Conservation (phyloP, 148 eudicot genomes). For the Vaccinium macrocarpon region DNA sequence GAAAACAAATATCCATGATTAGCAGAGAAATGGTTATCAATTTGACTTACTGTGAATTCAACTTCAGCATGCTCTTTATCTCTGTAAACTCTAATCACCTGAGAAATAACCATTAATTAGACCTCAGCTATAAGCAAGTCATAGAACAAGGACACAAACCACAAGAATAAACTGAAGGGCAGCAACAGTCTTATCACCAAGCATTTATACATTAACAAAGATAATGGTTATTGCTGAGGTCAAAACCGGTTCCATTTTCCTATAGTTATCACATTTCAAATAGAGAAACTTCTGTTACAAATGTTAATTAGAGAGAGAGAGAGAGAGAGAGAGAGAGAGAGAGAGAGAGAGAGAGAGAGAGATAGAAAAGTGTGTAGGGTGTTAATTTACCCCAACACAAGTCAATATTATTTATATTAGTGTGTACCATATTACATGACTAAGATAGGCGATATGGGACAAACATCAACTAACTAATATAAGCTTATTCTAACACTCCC, state of each 20-base stretch:
- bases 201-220: not conserved
- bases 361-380: too few species aligned
- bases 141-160: not conserved
- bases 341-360: too few species aligned
- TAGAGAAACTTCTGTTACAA: not conserved
- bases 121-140: slow-evolving; percentile 7
- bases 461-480: too few species aligned
- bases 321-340: too few species aligned
- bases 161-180: not conserved
- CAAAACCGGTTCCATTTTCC: not conserved
- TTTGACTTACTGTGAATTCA: slow-evolving; percentile 65
- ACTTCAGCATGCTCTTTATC: slow-evolving; percentile 84
- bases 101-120: slow-evolving; percentile 15
- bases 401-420: too few species aligned
- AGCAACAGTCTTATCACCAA: not conserved
- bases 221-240: not conserved
- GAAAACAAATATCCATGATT: not conserved
- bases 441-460: too few species aligned
- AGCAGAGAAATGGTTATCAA: not conserved
- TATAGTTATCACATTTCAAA: not conserved
- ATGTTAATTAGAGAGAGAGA: too few species aligned
- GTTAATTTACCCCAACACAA: too few species aligned
- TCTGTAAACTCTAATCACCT: slow-evolving; percentile 76
- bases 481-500: too few species aligned
- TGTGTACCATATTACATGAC: too few species aligned